Conservation (phyloP, 768 basidiomycete species). For the Chalciporus chontae region DNA sequence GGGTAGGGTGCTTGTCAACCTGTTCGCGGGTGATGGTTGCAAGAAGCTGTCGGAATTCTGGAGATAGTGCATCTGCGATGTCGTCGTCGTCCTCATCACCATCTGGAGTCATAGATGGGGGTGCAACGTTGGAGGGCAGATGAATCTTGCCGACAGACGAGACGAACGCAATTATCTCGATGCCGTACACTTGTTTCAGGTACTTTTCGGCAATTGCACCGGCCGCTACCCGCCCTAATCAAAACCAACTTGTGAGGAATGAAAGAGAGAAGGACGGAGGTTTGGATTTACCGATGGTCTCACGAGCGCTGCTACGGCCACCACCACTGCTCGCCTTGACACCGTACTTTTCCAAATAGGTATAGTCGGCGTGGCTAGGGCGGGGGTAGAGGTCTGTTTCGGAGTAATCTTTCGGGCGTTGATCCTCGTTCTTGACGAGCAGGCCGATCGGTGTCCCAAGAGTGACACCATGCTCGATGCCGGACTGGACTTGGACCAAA, state of each 20-base stretch:
- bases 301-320: slow-evolving; percentile 90
- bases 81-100: slow-evolving; percentile 59
- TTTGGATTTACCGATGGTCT: slow-evolving; percentile 76
- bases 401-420: slow-evolving; percentile 96
- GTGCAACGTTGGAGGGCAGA: slow-evolving; percentile 53
- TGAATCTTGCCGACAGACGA: slow-evolving; percentile 93
- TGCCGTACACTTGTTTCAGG: slow-evolving; percentile 77
- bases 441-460: slow-evolving; percentile 97
- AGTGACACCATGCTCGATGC: slow-evolving; percentile 89
- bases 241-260: slow-evolving; percentile 6
- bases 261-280: slow-evolving; percentile 1
- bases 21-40: slow-evolving; percentile 77
- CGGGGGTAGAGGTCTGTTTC: slow-evolving; percentile 98
- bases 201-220: slow-evolving; percentile 98
- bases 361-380: slow-evolving; percentile 96
- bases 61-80: slow-evolving; percentile 69
- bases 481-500: slow-evolving; percentile 88
- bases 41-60: slow-evolving; percentile 80
- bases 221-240: slow-evolving; percentile 87
- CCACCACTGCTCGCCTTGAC: slow-evolving; percentile 97
- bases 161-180: slow-evolving; percentile 97
- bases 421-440: slow-evolving; percentile 97
- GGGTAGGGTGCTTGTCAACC: slow-evolving; percentile 82
- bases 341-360: slow-evolving; percentile 96
- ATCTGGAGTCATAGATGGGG: slow-evolving; percentile 38